These are phyloP conservation scores for Quercus robur DNA, from an alignment of 306 rosid species.

Conservation along the genomic window DNA sequence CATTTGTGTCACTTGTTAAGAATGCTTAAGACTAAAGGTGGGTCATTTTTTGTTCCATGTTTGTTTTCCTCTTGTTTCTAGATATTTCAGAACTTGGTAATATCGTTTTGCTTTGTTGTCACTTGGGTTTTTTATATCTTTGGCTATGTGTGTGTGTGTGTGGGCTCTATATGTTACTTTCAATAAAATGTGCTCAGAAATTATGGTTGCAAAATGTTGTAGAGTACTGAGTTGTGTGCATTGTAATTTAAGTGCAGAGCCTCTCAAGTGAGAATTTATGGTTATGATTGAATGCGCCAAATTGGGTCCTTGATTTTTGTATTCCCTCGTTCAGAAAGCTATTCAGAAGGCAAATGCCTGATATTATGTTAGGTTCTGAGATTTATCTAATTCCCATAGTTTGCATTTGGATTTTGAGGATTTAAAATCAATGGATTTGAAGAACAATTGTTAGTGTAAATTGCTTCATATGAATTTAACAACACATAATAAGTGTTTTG, in stretches of 20 bases:
- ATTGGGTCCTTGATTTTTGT: neutral
- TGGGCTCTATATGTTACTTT: neutral
- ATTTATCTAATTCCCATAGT: too few relatives aligned
- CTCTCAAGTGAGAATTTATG: neutral
- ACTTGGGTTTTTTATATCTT: neutral
- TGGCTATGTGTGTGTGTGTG: neutral
- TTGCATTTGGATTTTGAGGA: too few relatives aligned
- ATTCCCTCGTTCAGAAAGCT: neutral
- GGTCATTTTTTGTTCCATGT: constrained; percentile 15
- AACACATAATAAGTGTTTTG: too few relatives aligned
- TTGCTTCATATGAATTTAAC: too few relatives aligned
- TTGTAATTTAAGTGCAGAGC: neutral
- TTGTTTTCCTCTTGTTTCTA: neutral
- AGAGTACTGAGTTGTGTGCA: neutral
- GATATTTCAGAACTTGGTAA: neutral
- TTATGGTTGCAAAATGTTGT: neutral
- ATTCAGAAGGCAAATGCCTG: neutral
- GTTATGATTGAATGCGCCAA: neutral
- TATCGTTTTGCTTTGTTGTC: neutral
- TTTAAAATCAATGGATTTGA: too few relatives aligned
- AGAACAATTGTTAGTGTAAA: too few relatives aligned
- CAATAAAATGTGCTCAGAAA: neutral
- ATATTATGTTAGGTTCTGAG: neutral
- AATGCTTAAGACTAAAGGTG: constrained; percentile 76
- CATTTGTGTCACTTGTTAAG: constrained; percentile 62